Conservation (phyloP, 306 rosid species). For the Senna tora region DNA sequence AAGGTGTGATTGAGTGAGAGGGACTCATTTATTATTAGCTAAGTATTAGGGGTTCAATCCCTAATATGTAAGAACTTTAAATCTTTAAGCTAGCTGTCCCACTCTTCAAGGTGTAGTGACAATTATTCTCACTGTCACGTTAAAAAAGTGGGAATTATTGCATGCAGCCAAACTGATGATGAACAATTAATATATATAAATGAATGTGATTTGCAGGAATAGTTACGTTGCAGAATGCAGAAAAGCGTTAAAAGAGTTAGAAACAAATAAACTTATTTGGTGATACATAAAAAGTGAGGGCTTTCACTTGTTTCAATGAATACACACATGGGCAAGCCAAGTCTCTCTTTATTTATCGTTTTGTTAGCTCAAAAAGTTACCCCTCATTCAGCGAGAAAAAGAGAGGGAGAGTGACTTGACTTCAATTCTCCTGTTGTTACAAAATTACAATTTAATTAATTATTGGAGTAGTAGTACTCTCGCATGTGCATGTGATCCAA, state of each 20-base stretch:
- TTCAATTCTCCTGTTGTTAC: conserved; percentile 13
- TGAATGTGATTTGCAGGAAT: not conserved
- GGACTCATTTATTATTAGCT: too few species aligned
- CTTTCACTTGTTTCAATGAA: conserved; percentile 45
- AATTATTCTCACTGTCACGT: too few species aligned
- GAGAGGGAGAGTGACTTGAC: conserved; percentile 35
- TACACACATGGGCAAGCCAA: conserved; percentile 23
- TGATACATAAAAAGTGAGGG: conserved; percentile 22
- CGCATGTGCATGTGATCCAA: too few species aligned
- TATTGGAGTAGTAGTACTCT: too few species aligned
- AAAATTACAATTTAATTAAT: not conserved
- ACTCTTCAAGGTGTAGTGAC: too few species aligned
- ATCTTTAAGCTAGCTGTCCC: too few species aligned
- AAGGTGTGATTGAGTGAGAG: too few species aligned
- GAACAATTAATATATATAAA: not conserved
- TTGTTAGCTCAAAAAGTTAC: conserved; percentile 37
- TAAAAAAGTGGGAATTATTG: too few species aligned
- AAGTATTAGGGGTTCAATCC: too few species aligned
- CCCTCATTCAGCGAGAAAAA: conserved; percentile 21
- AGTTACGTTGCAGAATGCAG: not conserved
- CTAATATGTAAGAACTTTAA: too few species aligned
- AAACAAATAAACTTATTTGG: conserved; percentile 13
- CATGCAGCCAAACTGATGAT: not conserved
- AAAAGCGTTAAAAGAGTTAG: not conserved
- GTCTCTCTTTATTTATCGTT: conserved; percentile 34